Evolutionary conservation across 208 protist species (phyloP), one percentile per base, ranked within the genome.

Genomic region (Acanthamoeba rhysodes): DNA sequence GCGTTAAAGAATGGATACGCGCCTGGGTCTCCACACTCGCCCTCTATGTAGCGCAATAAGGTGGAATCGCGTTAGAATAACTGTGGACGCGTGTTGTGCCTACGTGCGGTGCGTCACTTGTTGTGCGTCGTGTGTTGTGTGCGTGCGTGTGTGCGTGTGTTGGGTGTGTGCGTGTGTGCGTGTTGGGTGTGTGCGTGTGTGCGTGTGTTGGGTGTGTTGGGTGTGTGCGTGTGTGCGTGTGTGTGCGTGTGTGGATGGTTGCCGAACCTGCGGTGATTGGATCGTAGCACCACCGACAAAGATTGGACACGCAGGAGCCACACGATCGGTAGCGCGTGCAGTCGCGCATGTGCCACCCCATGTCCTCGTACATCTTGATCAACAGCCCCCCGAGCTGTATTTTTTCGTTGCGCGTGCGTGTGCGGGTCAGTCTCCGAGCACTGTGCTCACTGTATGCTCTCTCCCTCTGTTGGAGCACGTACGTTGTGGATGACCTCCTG

Each of bases 281-380:
- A 24, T 76, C 88, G 41, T 62, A 93, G 88, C 88, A 93, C 88
- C 88, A 93, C 16, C 62, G 53, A 62, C 88, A 93, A 12, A 68
- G 29, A 34, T 93, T 93, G 45, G 53, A 12, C 32, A 76, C 88
- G 88, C 88, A 93, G 14, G 62, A n/a, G 9, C 88, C 88, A 34
- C 88, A 93, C 37, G 88, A 80, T 20, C 41, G 32, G n/a, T 93
- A 93, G 66, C 62, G 62, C 66, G 88, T 93, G 48, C 88, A 93
- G n/a, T 93, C 88, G 27, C 88, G 53, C 62, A 93, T 93, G n/a
- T 29, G 27, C 41, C 48, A 93, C 27, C 88, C 88, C 88, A 93
- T 93, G 62, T 93, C 88, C 45, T 76, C 41, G 37, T 53, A 93
- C 88, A 93, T 93, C 45, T 70, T 93, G 57, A 93, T 68, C 34